Evolutionary conservation across 1,284 basidiomycete genomes (phyloP).

Genomic region (Malassezia sympodialis): DNA sequence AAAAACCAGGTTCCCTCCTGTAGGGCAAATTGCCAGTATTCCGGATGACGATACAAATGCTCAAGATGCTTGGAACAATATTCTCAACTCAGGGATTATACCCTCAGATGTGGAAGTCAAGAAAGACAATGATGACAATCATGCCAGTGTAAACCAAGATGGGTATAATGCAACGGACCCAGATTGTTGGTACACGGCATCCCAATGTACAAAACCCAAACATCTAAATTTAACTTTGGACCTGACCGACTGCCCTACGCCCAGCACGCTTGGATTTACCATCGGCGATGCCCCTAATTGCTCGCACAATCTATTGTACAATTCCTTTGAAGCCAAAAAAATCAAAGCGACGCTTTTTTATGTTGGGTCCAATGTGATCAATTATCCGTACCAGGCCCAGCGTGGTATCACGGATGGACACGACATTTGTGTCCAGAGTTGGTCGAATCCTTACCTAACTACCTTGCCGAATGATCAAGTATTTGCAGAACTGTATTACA

Average conservation of each 20-base stretch:
- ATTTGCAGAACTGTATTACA: conserved; percentile 56
- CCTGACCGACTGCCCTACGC: conserved; percentile 48
- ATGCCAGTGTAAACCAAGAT: not conserved
- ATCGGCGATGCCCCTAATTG: conserved; percentile 37
- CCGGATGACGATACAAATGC: conserved; percentile 49
- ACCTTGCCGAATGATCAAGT: conserved; percentile 51
- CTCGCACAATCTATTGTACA: conserved; percentile 24
- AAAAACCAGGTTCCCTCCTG: conserved; percentile 22
- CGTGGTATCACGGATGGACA: conserved; percentile 44
- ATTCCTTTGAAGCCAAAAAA: conserved; percentile 15
- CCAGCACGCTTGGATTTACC: conserved; percentile 43
- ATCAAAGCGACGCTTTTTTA: conserved; percentile 25
- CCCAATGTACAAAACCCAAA: conserved; percentile 39
- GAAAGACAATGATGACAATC: not conserved
- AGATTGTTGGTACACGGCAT: conserved; percentile 40
- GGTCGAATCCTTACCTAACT: conserved; percentile 53
- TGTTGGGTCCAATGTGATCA: conserved; percentile 21
- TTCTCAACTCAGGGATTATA: conserved; percentile 40
- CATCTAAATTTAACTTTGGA: conserved; percentile 38
- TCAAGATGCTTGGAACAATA: conserved; percentile 29
- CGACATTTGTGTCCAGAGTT: conserved; percentile 44
- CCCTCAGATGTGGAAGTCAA: conserved; percentile 34
- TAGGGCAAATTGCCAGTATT: conserved; percentile 49
- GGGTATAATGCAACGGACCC: conserved; percentile 24
- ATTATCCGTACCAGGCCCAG: conserved; percentile 16